Conservation (phyloP, 805 yeast genomes). For the Metschnikowia noctiluminum region DNA sequence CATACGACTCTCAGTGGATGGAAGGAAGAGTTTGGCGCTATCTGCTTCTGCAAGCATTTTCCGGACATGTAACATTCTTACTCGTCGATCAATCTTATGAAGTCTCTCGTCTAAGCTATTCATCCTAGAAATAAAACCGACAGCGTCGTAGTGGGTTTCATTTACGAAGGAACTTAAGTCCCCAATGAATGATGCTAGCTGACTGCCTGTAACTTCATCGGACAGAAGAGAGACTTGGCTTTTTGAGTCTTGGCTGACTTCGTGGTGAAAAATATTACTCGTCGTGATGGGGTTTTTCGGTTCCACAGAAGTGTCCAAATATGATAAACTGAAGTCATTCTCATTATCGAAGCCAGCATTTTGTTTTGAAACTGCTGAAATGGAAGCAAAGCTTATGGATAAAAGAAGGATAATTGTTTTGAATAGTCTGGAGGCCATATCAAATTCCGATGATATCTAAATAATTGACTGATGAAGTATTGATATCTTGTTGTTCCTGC, state of each 20-base stretch:
- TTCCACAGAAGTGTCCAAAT: no score
- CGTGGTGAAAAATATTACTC: no score
- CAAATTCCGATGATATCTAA: no score
- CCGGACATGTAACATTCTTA: not conserved
- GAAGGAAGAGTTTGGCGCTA: not conserved
- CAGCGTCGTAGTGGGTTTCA: not conserved
- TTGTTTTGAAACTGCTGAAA: no score
- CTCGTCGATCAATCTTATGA: not conserved
- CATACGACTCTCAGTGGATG: not conserved
- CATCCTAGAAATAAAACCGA: not conserved
- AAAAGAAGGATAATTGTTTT: no score
- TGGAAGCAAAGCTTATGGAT: no score
- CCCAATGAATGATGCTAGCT: not conserved
- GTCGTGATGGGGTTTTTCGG: no score
- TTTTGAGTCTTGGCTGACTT: not conserved
- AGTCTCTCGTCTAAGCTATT: not conserved
- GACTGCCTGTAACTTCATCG: not conserved
- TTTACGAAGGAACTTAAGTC: not conserved
- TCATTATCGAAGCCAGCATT: no score
- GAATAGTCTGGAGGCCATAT: no score
- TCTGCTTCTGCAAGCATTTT: not conserved
- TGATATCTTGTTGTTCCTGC: no score
- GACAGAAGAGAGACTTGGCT: not conserved
- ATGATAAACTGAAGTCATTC: no score
- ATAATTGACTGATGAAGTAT: no score